Conservation (phyloP, 768 basidiomycete genomes). For the Leccinum aurantiacum region DNA sequence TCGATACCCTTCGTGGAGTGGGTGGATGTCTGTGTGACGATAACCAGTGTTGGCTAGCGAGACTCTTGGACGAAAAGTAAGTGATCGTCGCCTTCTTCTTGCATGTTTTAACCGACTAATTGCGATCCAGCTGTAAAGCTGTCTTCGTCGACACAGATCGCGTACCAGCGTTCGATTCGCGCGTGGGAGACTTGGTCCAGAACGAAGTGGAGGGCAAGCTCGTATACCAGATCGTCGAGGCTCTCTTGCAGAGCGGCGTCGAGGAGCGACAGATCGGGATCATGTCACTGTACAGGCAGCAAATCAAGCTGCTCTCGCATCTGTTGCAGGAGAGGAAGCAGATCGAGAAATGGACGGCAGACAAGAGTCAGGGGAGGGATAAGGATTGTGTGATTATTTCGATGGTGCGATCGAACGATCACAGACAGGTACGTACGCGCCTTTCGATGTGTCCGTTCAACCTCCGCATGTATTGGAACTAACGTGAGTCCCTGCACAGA, state of each 20-base stretch:
- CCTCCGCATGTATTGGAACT: not conserved
- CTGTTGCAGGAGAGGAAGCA: constrained; percentile 53
- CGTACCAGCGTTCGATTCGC: constrained; percentile 76
- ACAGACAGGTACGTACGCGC: constrained; percentile 56
- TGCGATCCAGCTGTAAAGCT: constrained; percentile 63
- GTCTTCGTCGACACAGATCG: constrained; percentile 93
- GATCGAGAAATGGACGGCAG: constrained; percentile 88
- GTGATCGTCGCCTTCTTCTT: constrained; percentile 14
- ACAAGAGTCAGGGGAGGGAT: constrained; percentile 91
- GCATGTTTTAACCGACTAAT: not conserved
- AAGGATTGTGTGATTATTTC: constrained; percentile 95
- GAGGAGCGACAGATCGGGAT: constrained; percentile 73
- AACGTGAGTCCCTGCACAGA: constrained; percentile 40
- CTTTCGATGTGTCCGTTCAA: not conserved
- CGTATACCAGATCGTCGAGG: constrained; percentile 65
- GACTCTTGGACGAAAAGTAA: constrained; percentile 63
- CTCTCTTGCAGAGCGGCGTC: constrained; percentile 66
- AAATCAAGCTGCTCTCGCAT: constrained; percentile 83
- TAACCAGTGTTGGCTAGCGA: constrained; percentile 68
- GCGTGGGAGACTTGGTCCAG: constrained; percentile 86
- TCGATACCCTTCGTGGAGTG: constrained; percentile 44
- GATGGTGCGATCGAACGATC: constrained; percentile 85
- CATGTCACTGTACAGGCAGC: constrained; percentile 92
- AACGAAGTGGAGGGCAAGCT: constrained; percentile 79
- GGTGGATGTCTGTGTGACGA: constrained; percentile 32